Percentiles rank a stretch among this genome's conserved stretches.
phyloP scores from a whole-genome alignment of 2,329 filamentous ascomycete species.

The Periconia macrospinosa region DNA sequence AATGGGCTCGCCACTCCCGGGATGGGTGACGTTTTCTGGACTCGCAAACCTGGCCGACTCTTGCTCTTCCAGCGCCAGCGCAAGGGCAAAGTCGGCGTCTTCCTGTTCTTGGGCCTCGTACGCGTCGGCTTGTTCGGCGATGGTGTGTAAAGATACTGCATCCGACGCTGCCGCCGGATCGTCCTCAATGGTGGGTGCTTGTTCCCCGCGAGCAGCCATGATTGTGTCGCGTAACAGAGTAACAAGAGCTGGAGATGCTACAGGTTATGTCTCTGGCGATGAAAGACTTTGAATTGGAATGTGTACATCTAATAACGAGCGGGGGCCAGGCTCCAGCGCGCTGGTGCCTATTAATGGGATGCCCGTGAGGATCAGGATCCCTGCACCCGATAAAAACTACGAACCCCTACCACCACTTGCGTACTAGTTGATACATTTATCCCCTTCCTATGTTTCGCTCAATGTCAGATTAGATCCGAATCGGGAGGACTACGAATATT shows the following conservation, averaged over 20 bases:
- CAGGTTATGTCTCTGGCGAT: not conserved
- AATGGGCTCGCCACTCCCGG: not conserved
- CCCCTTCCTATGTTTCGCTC: too few species aligned
- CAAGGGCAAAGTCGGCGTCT: conserved; percentile 15
- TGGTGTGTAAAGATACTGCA: conserved; percentile 15
- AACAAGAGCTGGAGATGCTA: not conserved
- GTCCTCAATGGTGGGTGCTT: conserved; percentile 1
- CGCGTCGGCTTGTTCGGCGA: conserved; percentile 11
- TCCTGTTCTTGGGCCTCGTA: conserved; percentile 15
- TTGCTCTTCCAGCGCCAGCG: conserved; percentile 9
- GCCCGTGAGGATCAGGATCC: conserved; percentile 6
- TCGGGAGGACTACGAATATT: too few species aligned
- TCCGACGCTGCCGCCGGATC: conserved; percentile 8
- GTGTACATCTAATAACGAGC: not conserved
- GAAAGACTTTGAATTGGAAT: not conserved
- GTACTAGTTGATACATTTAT: too few species aligned
- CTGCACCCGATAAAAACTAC: not conserved
- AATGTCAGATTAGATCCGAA: too few species aligned
- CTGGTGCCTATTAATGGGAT: not conserved
- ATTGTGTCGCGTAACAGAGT: not conserved
- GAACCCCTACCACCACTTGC: too few species aligned
- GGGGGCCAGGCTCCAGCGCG: not conserved
- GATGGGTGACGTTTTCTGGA: not conserved
- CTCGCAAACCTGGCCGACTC: conserved; percentile 4
- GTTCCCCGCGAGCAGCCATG: conserved; percentile 4